Percentiles rank a stretch among this genome's conserved stretches.
phyloP scores from a whole-genome alignment of 2,329 filamentous ascomycete species.

The Epichloe coenophiala region DNA sequence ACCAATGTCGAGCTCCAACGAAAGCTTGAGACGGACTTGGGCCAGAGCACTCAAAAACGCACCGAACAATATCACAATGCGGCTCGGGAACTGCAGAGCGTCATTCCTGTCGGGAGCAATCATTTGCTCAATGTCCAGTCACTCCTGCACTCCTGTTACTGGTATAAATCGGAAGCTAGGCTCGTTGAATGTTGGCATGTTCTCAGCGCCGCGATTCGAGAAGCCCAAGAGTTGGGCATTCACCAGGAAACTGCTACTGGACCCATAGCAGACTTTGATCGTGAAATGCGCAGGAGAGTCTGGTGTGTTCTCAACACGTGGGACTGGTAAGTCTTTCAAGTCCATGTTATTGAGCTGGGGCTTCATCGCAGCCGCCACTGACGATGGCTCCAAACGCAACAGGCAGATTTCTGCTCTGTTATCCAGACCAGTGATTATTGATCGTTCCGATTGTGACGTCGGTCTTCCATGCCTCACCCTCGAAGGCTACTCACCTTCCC shows the following conservation, averaged over 20 bases:
- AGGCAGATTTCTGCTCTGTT: conserved; percentile 23
- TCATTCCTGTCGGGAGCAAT: conserved; percentile 19
- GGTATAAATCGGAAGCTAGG: conserved; percentile 23
- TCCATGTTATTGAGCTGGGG: background rate
- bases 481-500: conserved; percentile 19
- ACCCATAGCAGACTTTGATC: conserved; percentile 19
- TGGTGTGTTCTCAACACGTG: conserved; percentile 25
- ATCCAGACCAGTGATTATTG: conserved; percentile 21
- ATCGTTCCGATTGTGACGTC: conserved; percentile 20
- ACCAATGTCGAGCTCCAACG: conserved; percentile 16
- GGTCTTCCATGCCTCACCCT: conserved; percentile 19
- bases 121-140: conserved; percentile 22
- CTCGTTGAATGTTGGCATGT: conserved; percentile 26
- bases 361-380: background rate
- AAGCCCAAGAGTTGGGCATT: conserved; percentile 24
- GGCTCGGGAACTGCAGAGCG: conserved; percentile 18
- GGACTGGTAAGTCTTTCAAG: conserved; percentile 21
- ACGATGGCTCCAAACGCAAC: no score
- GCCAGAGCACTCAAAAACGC: conserved; percentile 14
- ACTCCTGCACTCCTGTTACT: conserved; percentile 24
- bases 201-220: conserved; percentile 20
- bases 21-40: conserved; percentile 19
- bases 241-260: conserved; percentile 17
- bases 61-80: conserved; percentile 20
- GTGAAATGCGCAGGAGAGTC: conserved; percentile 21